A percentile compares a stretch with the other conserved stretches of the same genome.
Evolutionary conservation across 345 rosid species (phyloP).

Genomic region (Heritiera littoralis): DNA sequence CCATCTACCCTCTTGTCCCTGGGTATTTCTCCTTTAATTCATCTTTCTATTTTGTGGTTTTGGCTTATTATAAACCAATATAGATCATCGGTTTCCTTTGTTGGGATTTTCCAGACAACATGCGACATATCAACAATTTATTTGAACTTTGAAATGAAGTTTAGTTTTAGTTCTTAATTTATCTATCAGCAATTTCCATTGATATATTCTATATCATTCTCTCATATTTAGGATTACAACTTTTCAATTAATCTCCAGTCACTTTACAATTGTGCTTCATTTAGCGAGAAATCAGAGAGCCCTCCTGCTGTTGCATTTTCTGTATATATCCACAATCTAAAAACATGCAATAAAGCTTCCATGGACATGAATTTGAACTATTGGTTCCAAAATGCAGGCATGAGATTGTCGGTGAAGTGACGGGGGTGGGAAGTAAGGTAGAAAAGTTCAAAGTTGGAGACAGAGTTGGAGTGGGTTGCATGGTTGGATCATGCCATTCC

Average conservation of each 20-base stretch:
- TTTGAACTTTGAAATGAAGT: too few relatives aligned
- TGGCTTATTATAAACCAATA: too few relatives aligned
- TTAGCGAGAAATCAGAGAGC: background rate
- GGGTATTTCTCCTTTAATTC: slow-evolving; percentile 33
- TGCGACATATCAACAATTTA: too few relatives aligned
- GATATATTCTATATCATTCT: too few relatives aligned
- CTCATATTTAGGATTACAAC: too few relatives aligned
- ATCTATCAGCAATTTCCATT: too few relatives aligned
- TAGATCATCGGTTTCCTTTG: background rate
- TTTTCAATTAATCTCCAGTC: too few relatives aligned
- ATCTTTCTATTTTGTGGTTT: background rate
- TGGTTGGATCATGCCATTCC: slow-evolving; percentile 50
- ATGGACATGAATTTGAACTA: background rate
- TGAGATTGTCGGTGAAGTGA: slow-evolving; percentile 56
- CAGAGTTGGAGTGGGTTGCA: slow-evolving; percentile 57
- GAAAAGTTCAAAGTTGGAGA: slow-evolving; percentile 50
- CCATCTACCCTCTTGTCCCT: slow-evolving; percentile 50
- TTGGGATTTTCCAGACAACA: too few relatives aligned
- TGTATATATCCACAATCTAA: background rate
- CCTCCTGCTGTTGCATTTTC: background rate
- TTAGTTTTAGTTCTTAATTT: too few relatives aligned
- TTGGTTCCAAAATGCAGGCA: slow-evolving; percentile 35
- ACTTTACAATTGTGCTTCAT: too few relatives aligned
- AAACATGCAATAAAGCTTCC: background rate
- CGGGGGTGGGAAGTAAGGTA: slow-evolving; percentile 52